phyloP scores from a whole-genome alignment of 352 stramenopile genomes.

The Halophytophthora polymorphica region DNA sequence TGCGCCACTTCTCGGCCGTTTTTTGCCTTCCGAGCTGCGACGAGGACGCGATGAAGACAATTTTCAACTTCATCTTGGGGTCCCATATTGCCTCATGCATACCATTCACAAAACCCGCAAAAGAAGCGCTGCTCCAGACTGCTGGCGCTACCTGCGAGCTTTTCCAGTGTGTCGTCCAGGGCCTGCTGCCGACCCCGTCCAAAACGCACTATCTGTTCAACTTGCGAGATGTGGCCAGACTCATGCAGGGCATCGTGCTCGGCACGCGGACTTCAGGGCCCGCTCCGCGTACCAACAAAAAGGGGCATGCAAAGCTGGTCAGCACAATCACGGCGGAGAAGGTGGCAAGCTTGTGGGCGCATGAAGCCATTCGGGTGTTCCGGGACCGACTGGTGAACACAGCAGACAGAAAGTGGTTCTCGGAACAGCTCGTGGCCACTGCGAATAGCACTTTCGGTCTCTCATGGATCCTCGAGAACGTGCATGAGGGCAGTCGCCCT shows the following conservation, averaged over 20 bases:
- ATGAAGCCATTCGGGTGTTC: constrained; percentile 91
- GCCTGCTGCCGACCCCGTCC: constrained; percentile 65
- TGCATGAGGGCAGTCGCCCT: constrained; percentile 23
- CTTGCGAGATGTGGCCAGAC: constrained; percentile 69
- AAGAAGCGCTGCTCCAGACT: constrained; percentile 47
- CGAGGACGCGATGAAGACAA: constrained; percentile 77
- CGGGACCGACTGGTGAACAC: constrained; percentile 88
- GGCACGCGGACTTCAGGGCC: constrained; percentile 27
- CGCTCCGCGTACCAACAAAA: constrained; percentile 1
- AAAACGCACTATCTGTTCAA: constrained; percentile 89
- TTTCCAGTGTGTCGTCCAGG: constrained; percentile 51
- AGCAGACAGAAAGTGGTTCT: constrained; percentile 85
- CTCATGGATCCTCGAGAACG: constrained; percentile 46
- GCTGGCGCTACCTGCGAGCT: constrained; percentile 62
- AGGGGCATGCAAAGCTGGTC: neutral
- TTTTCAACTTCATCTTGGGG: constrained; percentile 87
- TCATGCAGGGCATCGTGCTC: constrained; percentile 83
- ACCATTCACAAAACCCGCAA: constrained; percentile 40
- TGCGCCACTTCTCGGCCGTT: constrained; percentile 63
- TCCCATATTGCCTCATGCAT: constrained; percentile 35
- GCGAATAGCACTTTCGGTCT: constrained; percentile 61
- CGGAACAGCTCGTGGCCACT: constrained; percentile 69
- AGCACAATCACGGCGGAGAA: constrained; percentile 32
- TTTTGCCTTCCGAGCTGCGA: constrained; percentile 74
- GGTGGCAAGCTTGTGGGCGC: constrained; percentile 81